A percentile compares a stretch with the other conserved stretches of the same genome.
Conservation (phyloP, 768 basidiomycete genomes). For the Lanmaoa rubissima region DNA sequence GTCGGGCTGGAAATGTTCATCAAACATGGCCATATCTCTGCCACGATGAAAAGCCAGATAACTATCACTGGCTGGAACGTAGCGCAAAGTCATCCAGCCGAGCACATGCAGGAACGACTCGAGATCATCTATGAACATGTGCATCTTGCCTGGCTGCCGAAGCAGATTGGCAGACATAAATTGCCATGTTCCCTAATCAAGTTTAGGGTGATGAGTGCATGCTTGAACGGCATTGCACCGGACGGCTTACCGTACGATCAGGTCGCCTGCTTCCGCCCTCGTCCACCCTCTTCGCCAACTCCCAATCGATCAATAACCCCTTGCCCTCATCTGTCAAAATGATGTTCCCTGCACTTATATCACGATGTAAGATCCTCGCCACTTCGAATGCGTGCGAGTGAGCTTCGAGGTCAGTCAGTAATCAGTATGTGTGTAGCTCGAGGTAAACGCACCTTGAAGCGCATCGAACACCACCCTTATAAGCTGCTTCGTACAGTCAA, state of each 20-base stretch:
- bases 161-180: not conserved
- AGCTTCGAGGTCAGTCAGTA: slow-evolving; percentile 3
- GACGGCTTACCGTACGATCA: not conserved
- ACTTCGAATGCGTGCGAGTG: slow-evolving; percentile 20
- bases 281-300: slow-evolving; percentile 5
- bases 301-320: slow-evolving; percentile 26
- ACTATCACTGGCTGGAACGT: not conserved
- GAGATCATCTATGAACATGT: slow-evolving; percentile 29
- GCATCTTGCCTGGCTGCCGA: slow-evolving; percentile 6
- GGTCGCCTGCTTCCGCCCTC: not conserved
- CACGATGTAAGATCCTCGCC: slow-evolving; percentile 23
- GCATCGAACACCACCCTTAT: not conserved
- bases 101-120: slow-evolving; percentile 28
- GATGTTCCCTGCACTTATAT: slow-evolving; percentile 13
- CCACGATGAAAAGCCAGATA: not conserved
- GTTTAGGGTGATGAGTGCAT: no score
- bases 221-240: not conserved
- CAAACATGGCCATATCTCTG: no score
- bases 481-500: not conserved
- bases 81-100: not conserved
- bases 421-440: not conserved
- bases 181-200: not conserved
- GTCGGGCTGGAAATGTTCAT: no score
- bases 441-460: not conserved
- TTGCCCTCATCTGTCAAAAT: not conserved